Base-by-base conservation (phyloP, 2,329 filamentous ascomycete species). In the Colletotrichum sp. region DNA sequence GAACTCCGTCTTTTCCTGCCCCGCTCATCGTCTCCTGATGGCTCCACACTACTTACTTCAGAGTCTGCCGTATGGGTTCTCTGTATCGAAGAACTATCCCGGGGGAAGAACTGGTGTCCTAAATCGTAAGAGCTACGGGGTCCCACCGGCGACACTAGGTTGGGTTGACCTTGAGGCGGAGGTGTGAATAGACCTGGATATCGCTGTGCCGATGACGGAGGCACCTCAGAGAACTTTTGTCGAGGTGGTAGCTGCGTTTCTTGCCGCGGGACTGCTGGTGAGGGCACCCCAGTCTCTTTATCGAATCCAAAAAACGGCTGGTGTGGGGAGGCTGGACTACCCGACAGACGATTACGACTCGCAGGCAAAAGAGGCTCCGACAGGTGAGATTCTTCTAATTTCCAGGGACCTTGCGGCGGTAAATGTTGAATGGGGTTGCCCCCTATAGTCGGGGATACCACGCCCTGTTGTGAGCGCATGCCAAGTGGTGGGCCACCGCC, bases 331-430 rank as follows among this genome's bases (percentile, higher is more conserved):
- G 44, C 13, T 63, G 65, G 65, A 15, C 64, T 61, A 16, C 66
- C 68, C 5, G 72, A 77, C 36, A 73, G 68, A 15, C 77, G 77
- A 34, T 63, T 71, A 12, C 77, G 66, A 27, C 77, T 78, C 25
- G 77, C 63, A 25, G 75, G 70, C 22, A 86, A 82, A 8, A 91
- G 83, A 30, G 90, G 90, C 77, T 90, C 86, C 2, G 86, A 82
- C 44, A 92, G 83, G 74, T 89, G 86, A 12, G 90, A 91, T 81
- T 91, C 89, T 77, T 91, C 86, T 8, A 90, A 81, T 66, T 87
- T 89, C 90, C 90, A 92, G 22, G 84, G 84, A 0, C 86, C 87
- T n/a, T 83, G 82, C 2, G 85, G 86, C 30, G 86, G 85, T 5
- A 88, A 82, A 32, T 80, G 84, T 39, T 86, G 85, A 9, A 87